A percentile compares a stretch with the other conserved stretches of the same genome.
phyloP scores from a whole-genome alignment of 176 grass and related monocot genomes.

The Lolium rigidum region DNA sequence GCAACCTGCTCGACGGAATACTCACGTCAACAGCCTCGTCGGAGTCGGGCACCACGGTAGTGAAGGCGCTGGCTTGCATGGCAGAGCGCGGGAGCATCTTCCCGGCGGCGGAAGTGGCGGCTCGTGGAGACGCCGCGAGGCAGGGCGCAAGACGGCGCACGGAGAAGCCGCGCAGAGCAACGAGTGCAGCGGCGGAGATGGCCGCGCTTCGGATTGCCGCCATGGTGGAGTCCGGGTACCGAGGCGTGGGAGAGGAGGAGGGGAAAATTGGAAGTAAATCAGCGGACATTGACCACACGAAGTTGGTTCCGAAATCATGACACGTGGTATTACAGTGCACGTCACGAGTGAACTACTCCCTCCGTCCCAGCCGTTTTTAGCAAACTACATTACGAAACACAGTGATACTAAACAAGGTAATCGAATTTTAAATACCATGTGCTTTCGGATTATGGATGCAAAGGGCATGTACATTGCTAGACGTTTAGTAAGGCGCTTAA shows the following conservation, averaged over 20 bases:
- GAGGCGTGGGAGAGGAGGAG: background rate
- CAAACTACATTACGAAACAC: too few species aligned
- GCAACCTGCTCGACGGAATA: background rate
- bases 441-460: too few species aligned
- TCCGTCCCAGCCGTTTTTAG: too few species aligned
- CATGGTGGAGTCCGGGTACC: slow-evolving; percentile 3
- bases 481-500: too few species aligned
- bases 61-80: slow-evolving; percentile 2
- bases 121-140: background rate
- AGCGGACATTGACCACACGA: background rate
- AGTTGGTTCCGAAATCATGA: background rate
- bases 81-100: background rate
- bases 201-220: background rate
- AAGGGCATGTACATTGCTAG: too few species aligned
- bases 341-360: too few species aligned
- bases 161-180: background rate
- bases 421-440: too few species aligned
- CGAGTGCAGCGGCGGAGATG: background rate
- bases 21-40: slow-evolving; percentile 26
- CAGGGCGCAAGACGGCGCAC: background rate
- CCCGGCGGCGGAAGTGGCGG: background rate
- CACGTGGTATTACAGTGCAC: too few species aligned
- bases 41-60: background rate
- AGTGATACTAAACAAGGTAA: too few species aligned
- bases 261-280: background rate